These are phyloP conservation scores for Leccinum fibrillosum DNA, from an alignment of 768 basidiomycete genomes.

Conservation along the genomic window DNA sequence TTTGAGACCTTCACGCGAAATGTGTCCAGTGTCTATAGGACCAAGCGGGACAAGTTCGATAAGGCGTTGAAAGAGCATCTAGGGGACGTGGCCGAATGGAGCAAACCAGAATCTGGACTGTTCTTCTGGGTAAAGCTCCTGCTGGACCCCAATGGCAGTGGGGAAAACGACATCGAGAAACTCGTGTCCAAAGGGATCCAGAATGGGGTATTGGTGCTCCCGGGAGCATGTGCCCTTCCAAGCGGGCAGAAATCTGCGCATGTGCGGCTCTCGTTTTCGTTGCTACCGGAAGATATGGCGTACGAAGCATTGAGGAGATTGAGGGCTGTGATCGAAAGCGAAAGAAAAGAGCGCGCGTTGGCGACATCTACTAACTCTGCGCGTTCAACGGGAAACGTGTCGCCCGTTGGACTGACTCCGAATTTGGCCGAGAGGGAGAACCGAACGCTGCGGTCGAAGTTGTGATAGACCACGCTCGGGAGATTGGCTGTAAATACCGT, in stretches of 20 bases:
- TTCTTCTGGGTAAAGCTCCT: slow-evolving; percentile 53
- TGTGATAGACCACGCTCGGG: not conserved
- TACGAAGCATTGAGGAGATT: slow-evolving; percentile 66
- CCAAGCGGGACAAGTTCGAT: slow-evolving; percentile 72
- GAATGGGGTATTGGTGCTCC: slow-evolving; percentile 77
- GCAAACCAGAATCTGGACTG: slow-evolving; percentile 38
- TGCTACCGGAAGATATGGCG: slow-evolving; percentile 53
- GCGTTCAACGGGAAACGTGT: not conserved
- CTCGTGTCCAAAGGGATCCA: slow-evolving; percentile 65
- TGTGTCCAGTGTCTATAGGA: slow-evolving; percentile 62
- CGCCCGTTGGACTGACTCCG: not conserved
- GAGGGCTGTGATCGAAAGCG: slow-evolving; percentile 30
- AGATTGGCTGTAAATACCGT: not conserved
- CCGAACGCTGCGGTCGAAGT: not conserved
- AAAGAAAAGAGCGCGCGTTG: slow-evolving; percentile 1
- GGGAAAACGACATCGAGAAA: slow-evolving; percentile 57
- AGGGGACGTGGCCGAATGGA: slow-evolving; percentile 66
- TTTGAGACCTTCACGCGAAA: slow-evolving; percentile 59
- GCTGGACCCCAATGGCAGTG: slow-evolving; percentile 30
- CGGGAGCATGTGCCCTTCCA: slow-evolving; percentile 74
- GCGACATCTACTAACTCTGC: not conserved
- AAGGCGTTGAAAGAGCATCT: slow-evolving; percentile 65
- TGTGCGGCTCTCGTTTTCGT: slow-evolving; percentile 73
- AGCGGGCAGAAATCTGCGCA: slow-evolving; percentile 61
- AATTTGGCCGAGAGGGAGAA: not conserved